phyloP scores from a whole-genome alignment of 2,329 filamentous ascomycete genomes.

The Curvularia hawaiiensis region DNA sequence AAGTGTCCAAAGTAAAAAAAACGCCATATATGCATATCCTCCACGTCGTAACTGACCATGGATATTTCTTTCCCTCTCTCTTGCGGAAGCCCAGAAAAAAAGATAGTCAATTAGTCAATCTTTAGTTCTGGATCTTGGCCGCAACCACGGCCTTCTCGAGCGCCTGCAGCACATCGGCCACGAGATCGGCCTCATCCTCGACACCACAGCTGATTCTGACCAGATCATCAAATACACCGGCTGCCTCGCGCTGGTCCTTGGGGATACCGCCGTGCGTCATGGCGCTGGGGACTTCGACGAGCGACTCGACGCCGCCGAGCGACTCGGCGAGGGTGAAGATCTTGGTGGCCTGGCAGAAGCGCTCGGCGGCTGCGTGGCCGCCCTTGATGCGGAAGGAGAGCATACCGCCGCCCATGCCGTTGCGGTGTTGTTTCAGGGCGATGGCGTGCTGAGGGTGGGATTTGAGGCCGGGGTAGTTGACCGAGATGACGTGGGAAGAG shows the following conservation, averaged over 20 bases:
- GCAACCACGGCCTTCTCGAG: slow-evolving; percentile 73
- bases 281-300: slow-evolving; percentile 88
- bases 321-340: slow-evolving; percentile 95
- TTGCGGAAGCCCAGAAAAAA: not conserved
- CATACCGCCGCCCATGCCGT: slow-evolving; percentile 96
- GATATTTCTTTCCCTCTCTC: no score
- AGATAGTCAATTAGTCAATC: no score
- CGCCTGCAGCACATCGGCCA: slow-evolving; percentile 80
- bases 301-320: slow-evolving; percentile 87
- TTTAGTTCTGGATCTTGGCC: slow-evolving; percentile 45
- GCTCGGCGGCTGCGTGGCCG: slow-evolving; percentile 82
- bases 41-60: no score
- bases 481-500: slow-evolving; percentile 80
- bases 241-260: slow-evolving; percentile 83
- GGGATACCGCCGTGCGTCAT: slow-evolving; percentile 99
- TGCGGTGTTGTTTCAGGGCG: slow-evolving; percentile 87
- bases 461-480: slow-evolving; percentile 93
- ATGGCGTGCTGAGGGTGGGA: slow-evolving; percentile 87
- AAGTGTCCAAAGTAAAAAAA: no score
- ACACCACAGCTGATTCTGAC: slow-evolving; percentile 93
- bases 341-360: slow-evolving; percentile 87
- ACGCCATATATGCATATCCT: no score
- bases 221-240: slow-evolving; percentile 93
- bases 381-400: slow-evolving; percentile 93
- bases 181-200: slow-evolving; percentile 86